Base-by-base conservation (phyloP, 2,329 filamentous ascomycete species). In the Aspergillus pseudotamarii region DNA sequence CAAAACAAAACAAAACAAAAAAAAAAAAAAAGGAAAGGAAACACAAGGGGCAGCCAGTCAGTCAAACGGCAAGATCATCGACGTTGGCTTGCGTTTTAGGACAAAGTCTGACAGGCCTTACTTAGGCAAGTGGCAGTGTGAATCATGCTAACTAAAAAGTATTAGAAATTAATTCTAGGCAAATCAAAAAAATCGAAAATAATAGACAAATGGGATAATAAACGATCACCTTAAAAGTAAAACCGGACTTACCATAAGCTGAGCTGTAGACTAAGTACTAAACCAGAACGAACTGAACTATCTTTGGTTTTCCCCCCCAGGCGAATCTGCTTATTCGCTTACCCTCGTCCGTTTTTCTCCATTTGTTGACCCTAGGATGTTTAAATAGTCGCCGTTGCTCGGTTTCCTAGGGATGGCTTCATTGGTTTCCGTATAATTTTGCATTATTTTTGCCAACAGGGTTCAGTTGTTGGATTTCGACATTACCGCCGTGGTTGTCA, bases 311-410 rank as follows among this genome's bases (percentile, higher is more conserved):
- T 19, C 5, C 28, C 51, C 57, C 58, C 58, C 53, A 51, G 57
- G 53, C 48, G 34, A 58, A 58, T 58, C 51, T 28, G 34, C 34
- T 57, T 57, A 57, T 60, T 57, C 59, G 28, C 23, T 51, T 41
- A 48, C 30, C 19, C 36, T 23, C n/a, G 10, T 30, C 26, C 32
- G 26, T n/a, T 36, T 56, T 34, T 50, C 36, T 58, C 51, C 36
- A 53, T 54, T 23, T 34, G 41, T 57, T 41, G n/a, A n/a, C 55
- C 41, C 56, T 57, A 59, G 21, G n/a, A 43, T 51, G 51, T 59
- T 60, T 63, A 57, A 63, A 57, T 60, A 63, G 28, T 62, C 57
- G 19, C 56, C 59, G 26, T 60, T 64, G 38, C 51, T 53, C 50
- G 32, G 19, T 16, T 58, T 43, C 28, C 46, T 6, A 34, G 56